A percentile compares a stretch with the other conserved stretches of the same genome.
Conservation (phyloP, 495 filamentous ascomycete species). For the Hypoxylon crocopeplum region DNA sequence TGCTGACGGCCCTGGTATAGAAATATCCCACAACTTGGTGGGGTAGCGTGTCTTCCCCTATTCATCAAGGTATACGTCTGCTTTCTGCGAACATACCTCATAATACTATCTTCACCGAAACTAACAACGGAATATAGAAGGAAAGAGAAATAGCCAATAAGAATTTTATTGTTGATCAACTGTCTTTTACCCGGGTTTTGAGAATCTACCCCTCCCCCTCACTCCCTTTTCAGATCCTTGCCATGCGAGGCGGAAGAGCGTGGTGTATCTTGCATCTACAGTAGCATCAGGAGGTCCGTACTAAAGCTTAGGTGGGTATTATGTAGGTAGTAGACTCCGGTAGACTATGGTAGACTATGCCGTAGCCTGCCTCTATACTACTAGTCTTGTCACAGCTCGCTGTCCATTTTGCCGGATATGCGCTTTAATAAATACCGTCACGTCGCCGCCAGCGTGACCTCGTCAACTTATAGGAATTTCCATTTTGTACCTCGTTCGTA, state of each 20-base stretch:
- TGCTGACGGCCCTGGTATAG: not conserved
- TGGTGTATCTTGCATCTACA: not conserved
- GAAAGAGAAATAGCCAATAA: too few species aligned
- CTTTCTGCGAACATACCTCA: too few species aligned
- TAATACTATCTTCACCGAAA: too few species aligned
- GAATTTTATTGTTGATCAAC: not conserved
- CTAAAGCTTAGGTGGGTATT: too few species aligned
- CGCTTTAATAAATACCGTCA: constrained; percentile 23
- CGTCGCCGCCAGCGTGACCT: constrained; percentile 9
- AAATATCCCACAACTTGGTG: not conserved
- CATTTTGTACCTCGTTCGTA: not conserved
- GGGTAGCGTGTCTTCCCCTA: not conserved
- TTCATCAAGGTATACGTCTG: not conserved
- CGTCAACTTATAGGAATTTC: not conserved
- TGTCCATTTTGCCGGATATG: constrained; percentile 39
- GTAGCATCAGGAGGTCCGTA: not conserved
- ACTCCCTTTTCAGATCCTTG: not conserved
- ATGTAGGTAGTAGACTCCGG: too few species aligned
- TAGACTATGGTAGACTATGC: constrained; percentile 1
- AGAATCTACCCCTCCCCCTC: not conserved
- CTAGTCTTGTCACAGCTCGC: constrained; percentile 15
- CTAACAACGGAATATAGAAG: too few species aligned
- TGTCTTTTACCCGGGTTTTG: not conserved
- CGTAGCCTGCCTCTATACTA: constrained; percentile 11
- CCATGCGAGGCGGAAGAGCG: not conserved